Base-by-base conservation (phyloP, 2,329 filamentous ascomycete genomes). In the Ceratocystis cubensis region DNA sequence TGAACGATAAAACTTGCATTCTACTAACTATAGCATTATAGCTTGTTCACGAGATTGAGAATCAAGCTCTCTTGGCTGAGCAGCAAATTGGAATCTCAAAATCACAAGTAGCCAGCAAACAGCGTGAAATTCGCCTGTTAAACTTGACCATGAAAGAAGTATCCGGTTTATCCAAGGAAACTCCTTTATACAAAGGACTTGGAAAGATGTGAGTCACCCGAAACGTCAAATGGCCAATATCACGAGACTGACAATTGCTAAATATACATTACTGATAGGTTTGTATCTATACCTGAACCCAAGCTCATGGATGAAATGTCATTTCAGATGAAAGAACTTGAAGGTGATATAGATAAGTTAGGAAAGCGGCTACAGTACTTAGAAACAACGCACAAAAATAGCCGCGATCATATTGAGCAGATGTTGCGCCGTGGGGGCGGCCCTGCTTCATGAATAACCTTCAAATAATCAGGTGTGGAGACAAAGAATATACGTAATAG, bases 341-440 rank as follows among this genome's bases (percentile, higher is more conserved):
- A 91, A 72, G 81, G 82, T 33, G 93, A 96, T 71, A 85, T 96
- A 69, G 82, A 88, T 50, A 88, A 87, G 70, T 78, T 97, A 70
- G 86, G 89, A 71, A 96, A 97, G 82, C 91, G 90, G 75, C 80
- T 96, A 72, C 85, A 93, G 71, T 97, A 96, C 74, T 81, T 97
- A 57, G 93, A 97, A 79, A 96, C 91, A 67, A 97, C 94, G 63
- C 88, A 91, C 74, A 91, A 95, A 79, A 99, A 97, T 73, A 96
- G 91, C 76, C 86, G 88, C 71, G 86, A 92, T 71, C 91, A 96
- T 73, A 88, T 97, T 71, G 88, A 96, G 74, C 88, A 91, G 76
- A 93, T 97, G 74, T 82, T 97, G 33, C 71, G 73, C 83, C 84
- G 67, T 44, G 67, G 67, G 20, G 66, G 44, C 44, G 45, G 22